Conservation (phyloP, 1,284 basidiomycete species). For the Tausonia pullulans region DNA sequence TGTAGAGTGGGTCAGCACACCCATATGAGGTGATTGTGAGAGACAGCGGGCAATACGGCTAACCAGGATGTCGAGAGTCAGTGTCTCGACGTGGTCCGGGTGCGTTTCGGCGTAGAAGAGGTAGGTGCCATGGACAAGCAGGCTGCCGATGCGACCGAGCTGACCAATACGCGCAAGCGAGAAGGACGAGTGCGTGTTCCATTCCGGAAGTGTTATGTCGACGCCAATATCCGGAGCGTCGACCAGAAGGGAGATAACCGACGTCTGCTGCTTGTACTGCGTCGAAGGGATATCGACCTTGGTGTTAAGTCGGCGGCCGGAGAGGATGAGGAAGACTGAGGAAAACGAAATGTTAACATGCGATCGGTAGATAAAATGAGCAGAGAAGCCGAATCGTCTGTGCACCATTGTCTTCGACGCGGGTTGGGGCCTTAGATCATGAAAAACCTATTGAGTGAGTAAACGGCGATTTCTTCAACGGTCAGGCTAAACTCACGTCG, state of each 20-base stretch:
- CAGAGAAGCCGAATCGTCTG: slow-evolving; percentile 1
- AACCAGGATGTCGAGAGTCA: slow-evolving; percentile 59
- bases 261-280: slow-evolving; percentile 59
- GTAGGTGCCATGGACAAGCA: slow-evolving; percentile 60
- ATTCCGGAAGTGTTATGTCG: slow-evolving; percentile 60
- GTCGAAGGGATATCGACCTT: slow-evolving; percentile 54
- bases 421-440: slow-evolving; percentile 42
- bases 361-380: not conserved
- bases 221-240: slow-evolving; percentile 49
- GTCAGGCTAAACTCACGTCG: slow-evolving; percentile 39
- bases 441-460: no score
- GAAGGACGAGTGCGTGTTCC: slow-evolving; percentile 76
- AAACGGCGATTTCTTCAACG: no score
- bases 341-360: not conserved
- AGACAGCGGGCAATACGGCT: slow-evolving; percentile 24
- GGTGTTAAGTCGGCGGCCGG: slow-evolving; percentile 48
- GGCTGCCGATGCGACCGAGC: slow-evolving; percentile 48
- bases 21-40: slow-evolving; percentile 7
- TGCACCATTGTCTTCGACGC: slow-evolving; percentile 66
- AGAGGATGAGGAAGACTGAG: slow-evolving; percentile 58
- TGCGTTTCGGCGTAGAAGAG: slow-evolving; percentile 56
- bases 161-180: slow-evolving; percentile 37
- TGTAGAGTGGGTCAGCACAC: not conserved
- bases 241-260: slow-evolving; percentile 54
- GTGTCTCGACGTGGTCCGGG: slow-evolving; percentile 61